Evolutionary conservation across 768 basidiomycete genomes (phyloP).

Genomic region (Mrakia frigida): DNA sequence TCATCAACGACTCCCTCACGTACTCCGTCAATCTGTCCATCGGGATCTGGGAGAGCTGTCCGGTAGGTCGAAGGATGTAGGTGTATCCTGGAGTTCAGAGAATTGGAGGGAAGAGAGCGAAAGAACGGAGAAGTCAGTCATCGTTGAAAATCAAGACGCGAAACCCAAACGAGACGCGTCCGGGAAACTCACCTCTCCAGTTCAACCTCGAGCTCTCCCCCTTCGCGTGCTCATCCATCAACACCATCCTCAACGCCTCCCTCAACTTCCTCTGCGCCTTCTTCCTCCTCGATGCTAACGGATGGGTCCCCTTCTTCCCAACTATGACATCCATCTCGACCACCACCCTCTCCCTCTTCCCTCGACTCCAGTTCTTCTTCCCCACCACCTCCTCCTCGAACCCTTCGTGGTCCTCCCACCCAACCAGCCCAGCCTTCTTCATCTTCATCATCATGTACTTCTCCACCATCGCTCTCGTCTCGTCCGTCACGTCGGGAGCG

Average conservation of each 20-base stretch:
- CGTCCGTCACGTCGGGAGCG: neutral
- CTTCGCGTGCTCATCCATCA: neutral
- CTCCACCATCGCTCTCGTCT: neutral
- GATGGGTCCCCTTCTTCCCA: neutral
- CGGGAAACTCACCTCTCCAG: neutral
- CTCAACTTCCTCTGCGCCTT: neutral
- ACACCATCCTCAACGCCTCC: neutral
- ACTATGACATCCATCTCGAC: neutral
- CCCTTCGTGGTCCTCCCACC: neutral
- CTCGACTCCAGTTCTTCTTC: neutral
- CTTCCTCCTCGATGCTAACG: neutral
- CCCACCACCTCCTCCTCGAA: neutral
- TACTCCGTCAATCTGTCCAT: neutral
- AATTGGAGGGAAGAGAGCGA: neutral
- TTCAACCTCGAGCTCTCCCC: neutral
- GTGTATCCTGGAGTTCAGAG: neutral
- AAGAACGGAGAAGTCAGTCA: neutral
- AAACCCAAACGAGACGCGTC: neutral
- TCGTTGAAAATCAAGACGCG: neutral
- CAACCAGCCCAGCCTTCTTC: neutral
- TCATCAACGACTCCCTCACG: neutral
- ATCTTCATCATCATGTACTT: constrained; percentile 1
- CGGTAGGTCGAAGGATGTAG: neutral
- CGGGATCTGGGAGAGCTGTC: neutral
- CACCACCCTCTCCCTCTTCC: constrained; percentile 5